Conservation (phyloP, 768 basidiomycete genomes). For the Mycena crocata region DNA sequence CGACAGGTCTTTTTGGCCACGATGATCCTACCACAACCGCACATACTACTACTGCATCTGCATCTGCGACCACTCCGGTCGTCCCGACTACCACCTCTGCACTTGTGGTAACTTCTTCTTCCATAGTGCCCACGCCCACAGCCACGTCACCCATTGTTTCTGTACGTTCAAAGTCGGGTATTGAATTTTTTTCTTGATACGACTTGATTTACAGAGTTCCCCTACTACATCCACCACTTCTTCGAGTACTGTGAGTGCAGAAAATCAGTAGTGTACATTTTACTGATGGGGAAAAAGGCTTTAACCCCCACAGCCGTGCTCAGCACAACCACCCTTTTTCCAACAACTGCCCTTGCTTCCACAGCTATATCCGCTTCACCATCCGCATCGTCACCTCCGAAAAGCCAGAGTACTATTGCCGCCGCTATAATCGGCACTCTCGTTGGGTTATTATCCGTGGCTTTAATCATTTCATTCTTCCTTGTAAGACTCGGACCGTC, state of each 20-base stretch:
- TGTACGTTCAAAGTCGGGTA: not conserved
- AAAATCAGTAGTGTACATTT: not conserved
- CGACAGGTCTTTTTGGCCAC: not conserved
- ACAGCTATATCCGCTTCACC: not conserved
- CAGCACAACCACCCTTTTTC: not conserved
- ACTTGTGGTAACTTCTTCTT: not conserved
- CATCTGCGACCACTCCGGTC: not conserved
- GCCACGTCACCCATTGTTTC: not conserved
- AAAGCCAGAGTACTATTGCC: slow-evolving; percentile 2
- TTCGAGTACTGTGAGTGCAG: not conserved
- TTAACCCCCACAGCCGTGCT: not conserved
- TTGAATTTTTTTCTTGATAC: too few species aligned
- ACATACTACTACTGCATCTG: not conserved
- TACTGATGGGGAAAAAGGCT: not conserved
- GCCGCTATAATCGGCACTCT: slow-evolving; percentile 12
- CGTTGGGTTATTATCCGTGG: slow-evolving; percentile 2
- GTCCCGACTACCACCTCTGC: not conserved
- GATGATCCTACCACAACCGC: not conserved
- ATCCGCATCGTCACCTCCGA: not conserved
- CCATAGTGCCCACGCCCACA: not conserved
- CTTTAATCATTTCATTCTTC: slow-evolving; percentile 25
- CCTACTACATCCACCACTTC: not conserved
- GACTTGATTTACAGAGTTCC: too few species aligned
- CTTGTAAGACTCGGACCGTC: slow-evolving; percentile 8
- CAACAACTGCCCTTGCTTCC: not conserved